A percentile compares a stretch with the other conserved stretches of the same genome.
Conservation (phyloP, 2,329 filamentous ascomycete species). For the Blumeria graminis region DNA sequence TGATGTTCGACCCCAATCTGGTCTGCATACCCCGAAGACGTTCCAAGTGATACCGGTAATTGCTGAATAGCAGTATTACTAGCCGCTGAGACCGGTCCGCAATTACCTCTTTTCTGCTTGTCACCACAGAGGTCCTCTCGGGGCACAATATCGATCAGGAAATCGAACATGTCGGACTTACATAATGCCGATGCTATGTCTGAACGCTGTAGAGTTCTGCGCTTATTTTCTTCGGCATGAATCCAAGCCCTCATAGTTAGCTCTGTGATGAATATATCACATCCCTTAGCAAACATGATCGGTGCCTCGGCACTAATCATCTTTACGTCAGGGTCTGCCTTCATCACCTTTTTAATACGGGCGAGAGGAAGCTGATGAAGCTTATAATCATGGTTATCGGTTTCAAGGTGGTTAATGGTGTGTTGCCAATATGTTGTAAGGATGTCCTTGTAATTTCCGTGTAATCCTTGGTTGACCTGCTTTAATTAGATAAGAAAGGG, state of each 20-base stretch:
- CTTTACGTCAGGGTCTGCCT: conserved; percentile 95
- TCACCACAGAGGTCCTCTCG: conserved; percentile 77
- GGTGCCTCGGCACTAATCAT: conserved; percentile 98
- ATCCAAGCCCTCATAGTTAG: conserved; percentile 99
- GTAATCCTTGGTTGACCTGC: conserved; percentile 84
- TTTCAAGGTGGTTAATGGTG: conserved; percentile 85
- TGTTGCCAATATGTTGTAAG: conserved; percentile 99
- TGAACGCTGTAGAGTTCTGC: conserved; percentile 77
- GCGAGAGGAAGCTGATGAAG: conserved; percentile 87
- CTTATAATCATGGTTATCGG: conserved; percentile 93
- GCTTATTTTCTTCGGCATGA: conserved; percentile 96
- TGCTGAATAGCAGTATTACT: conserved; percentile 24
- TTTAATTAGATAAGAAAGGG: neutral
- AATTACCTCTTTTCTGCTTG: conserved; percentile 41
- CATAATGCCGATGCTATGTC: conserved; percentile 89
- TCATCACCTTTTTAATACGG: conserved; percentile 99
- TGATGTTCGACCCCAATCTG: conserved; percentile 37
- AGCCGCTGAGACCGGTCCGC: conserved; percentile 20
- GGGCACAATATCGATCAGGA: conserved; percentile 94
- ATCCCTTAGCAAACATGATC: conserved; percentile 93
- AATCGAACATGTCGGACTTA: conserved; percentile 99
- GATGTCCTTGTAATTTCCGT: conserved; percentile 84
- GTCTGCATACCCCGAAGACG: conserved; percentile 23
- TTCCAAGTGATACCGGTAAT: conserved; percentile 25
- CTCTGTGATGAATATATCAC: conserved; percentile 97